phyloP scores from a whole-genome alignment of 176 grass and related monocot genomes.

The Triticum urartu region DNA sequence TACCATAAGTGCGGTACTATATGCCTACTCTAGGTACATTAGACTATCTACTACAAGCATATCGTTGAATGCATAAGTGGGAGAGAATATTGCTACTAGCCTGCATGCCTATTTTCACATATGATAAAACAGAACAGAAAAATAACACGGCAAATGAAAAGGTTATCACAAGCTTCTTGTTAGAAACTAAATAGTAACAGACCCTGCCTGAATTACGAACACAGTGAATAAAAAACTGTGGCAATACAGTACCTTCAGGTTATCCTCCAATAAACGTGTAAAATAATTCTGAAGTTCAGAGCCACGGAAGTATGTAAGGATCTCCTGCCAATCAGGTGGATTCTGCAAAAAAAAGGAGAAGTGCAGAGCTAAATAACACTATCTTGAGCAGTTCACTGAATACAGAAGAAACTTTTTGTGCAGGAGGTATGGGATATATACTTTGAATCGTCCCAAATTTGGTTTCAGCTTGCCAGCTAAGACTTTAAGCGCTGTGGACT shows the following conservation, averaged over 20 bases:
- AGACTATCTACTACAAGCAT: neutral
- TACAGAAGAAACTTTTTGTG: neutral
- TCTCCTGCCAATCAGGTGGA: constrained; percentile 91
- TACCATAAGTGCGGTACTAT: neutral
- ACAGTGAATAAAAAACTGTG: neutral
- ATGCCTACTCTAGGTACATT: neutral
- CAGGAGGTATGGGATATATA: constrained; percentile 26
- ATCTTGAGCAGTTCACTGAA: neutral
- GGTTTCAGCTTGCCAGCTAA: constrained; percentile 87
- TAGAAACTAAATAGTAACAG: neutral
- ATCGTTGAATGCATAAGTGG: neutral
- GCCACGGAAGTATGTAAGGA: constrained; percentile 87
- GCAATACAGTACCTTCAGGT: constrained; percentile 62
- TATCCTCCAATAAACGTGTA: constrained; percentile 84
- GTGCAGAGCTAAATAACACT: constrained; percentile 12
- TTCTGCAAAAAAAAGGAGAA: constrained; percentile 37
- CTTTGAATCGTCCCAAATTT: constrained; percentile 87
- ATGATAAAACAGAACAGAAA: neutral
- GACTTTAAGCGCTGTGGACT: constrained; percentile 81
- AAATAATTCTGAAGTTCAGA: constrained; percentile 95
- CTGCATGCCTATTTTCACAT: neutral
- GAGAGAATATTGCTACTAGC: neutral
- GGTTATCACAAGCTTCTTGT: neutral
- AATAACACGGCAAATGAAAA: neutral
- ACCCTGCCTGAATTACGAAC: neutral